Conservation (phyloP, 2,329 filamentous ascomycete species). For the Fusarium sp. region DNA sequence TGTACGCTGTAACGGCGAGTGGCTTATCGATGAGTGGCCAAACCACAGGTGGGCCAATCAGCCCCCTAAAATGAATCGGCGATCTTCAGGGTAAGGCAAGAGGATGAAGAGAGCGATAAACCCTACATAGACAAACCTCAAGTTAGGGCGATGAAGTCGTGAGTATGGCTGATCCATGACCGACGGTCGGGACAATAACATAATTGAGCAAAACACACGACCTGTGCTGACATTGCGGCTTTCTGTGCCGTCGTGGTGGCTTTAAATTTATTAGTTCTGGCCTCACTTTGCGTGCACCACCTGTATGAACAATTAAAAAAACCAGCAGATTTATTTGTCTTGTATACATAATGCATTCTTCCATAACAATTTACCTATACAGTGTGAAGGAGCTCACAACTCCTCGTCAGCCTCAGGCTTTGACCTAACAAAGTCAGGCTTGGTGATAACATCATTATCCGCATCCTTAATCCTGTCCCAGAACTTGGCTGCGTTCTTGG, state of each 20-base stretch:
- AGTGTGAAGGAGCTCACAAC: neutral
- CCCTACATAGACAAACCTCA: fast-evolving
- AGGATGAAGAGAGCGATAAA: too few species aligned
- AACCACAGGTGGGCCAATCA: too few species aligned
- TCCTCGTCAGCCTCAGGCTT: neutral
- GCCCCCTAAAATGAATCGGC: neutral
- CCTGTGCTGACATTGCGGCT: fast-evolving
- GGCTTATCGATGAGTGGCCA: too few species aligned
- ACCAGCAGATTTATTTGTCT: fast-evolving
- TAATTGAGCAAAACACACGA: fast-evolving
- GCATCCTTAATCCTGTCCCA: slow-evolving; percentile 69
- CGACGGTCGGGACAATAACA: fast-evolving
- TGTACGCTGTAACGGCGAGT: neutral
- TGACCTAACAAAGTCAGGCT: slow-evolving; percentile 37
- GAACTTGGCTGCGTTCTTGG: slow-evolving; percentile 69
- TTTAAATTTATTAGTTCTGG: fast-evolving
- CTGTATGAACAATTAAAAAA: fast-evolving
- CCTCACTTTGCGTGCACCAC: fast-evolving
- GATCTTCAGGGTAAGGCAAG: neutral
- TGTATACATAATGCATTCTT: neutral
- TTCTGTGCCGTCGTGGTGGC: fast-evolving
- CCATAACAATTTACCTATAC: too few species aligned
- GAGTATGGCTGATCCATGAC: too few species aligned
- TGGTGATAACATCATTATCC: slow-evolving; percentile 65
- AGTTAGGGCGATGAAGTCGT: too few species aligned